Base-by-base conservation (phyloP, 768 basidiomycete species). In the Lentinula lateritia region DNA sequence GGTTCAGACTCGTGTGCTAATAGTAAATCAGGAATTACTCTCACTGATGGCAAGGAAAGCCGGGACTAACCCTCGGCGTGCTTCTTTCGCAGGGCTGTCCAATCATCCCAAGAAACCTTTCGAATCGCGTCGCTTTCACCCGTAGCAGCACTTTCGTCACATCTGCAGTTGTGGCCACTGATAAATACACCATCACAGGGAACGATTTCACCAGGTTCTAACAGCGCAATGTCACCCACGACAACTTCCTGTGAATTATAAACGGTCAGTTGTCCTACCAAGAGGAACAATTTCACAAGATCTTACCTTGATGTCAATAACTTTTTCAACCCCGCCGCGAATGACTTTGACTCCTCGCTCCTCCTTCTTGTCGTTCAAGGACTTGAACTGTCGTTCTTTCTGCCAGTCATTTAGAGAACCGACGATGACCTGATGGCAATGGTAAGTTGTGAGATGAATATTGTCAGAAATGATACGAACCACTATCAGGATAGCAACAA, bases 361-460 rank as follows among this genome's bases (percentile, higher is more conserved):
- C 61, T 98, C 96, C 74, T 96, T 96, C 75, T 95, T 90, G 66
- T 90, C 92, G 69, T 98, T 98, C 45, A 99, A 83, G 18, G 78
- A 80, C 68, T 89, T 87, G 79, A 99, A 99, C 74, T 98, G 97
- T 1, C 88, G 87, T 73, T 99, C 97, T 74, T 98, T 98, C 74
- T 98, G 95, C 90, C 92, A 99, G 74, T 99, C 97, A 69, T 98
- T 98, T 48, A 98, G 66, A 12, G 95, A 94, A 35, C 96, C 96
- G 61, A 99, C 96, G 46, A 93, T 67, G 61, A 93, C 88, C 89
- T 90, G 41, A 8, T 57, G 41, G 52, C 50, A 35, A 41, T 52
- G 43, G 48, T 23, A 38, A 45, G 20, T 18, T 20, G 52, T 18
- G 48, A 45, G 35, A 50, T 58, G 9, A 35, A 28, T 6, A 50